These are phyloP conservation scores for Alloteropsis semialata DNA, from an alignment of 176 grass and related monocot species.

Conservation along the genomic window DNA sequence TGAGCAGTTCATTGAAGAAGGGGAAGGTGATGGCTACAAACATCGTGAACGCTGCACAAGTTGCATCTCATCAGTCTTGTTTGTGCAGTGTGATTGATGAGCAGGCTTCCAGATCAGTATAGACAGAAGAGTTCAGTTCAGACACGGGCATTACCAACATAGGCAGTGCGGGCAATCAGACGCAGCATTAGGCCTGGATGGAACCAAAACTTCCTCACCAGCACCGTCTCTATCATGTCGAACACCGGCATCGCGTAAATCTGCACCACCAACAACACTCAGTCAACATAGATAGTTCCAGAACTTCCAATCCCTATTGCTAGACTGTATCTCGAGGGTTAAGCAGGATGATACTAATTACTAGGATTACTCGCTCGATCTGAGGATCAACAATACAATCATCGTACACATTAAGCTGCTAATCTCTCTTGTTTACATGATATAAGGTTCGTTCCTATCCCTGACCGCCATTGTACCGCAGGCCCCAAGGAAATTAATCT, in stretches of 20 bases:
- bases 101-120: not conserved
- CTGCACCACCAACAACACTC: conserved; percentile 15
- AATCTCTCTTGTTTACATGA: too few species aligned
- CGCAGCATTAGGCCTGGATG: conserved; percentile 58
- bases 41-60: conserved; percentile 75
- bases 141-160: conserved; percentile 58
- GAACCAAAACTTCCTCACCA: conserved; percentile 68
- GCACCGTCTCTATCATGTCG: conserved; percentile 89
- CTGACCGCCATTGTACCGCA: too few species aligned
- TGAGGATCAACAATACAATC: too few species aligned
- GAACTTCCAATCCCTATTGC: too few species aligned
- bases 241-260: conserved; percentile 90
- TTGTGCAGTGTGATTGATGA: not conserved
- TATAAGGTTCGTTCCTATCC: too few species aligned
- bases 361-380: too few species aligned
- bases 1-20: conserved; percentile 68
- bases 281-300: not conserved
- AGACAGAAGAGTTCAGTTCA: not conserved
- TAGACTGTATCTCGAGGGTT: too few species aligned
- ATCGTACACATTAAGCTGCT: too few species aligned
- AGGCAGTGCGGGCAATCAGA: conserved; percentile 49
- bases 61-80: conserved; percentile 17
- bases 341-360: too few species aligned
- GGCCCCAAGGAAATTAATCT: too few species aligned
- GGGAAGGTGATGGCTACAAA: conserved; percentile 84